These are phyloP conservation scores for Lactuca sativa DNA, from an alignment of 129 eudicot genomes.

Conservation along the genomic window DNA sequence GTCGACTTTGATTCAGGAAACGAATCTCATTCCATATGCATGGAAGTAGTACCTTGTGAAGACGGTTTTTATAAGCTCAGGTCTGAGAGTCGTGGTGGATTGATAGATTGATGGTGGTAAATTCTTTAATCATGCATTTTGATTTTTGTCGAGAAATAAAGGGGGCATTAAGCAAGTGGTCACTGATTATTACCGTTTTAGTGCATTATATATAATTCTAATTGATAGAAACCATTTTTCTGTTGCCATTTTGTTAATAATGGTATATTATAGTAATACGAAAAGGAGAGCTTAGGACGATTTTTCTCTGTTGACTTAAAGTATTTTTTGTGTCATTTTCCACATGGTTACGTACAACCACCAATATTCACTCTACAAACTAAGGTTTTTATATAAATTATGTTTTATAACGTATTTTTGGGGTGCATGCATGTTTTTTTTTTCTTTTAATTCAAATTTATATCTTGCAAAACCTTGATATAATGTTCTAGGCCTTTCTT, in stretches of 20 bases:
- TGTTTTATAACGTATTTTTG: too few species aligned
- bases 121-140: slow-evolving; percentile 35
- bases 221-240: slow-evolving; percentile 2
- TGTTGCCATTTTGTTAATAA: background rate
- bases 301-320: background rate
- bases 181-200: slow-evolving; percentile 22
- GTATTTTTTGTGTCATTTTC: too few species aligned
- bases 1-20: background rate
- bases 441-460: too few species aligned
- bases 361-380: too few species aligned
- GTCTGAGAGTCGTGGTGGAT: slow-evolving; percentile 25
- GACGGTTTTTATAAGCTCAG: slow-evolving; percentile 36
- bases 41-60: slow-evolving; percentile 21
- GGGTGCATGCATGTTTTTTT: too few species aligned
- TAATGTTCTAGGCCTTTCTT: background rate
- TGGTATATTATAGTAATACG: background rate
- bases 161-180: slow-evolving; percentile 36
- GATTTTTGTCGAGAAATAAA: slow-evolving; percentile 27
- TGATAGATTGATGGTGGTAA: slow-evolving; percentile 29
- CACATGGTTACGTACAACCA: too few species aligned
- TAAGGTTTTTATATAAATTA: too few species aligned
- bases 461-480: too few species aligned
- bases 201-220: slow-evolving; percentile 20
- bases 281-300: background rate
- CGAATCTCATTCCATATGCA: slow-evolving; percentile 5